Evolutionary conservation across 768 basidiomycete species (phyloP).

Genomic region (Gloeopeniophorella convolvens): DNA sequence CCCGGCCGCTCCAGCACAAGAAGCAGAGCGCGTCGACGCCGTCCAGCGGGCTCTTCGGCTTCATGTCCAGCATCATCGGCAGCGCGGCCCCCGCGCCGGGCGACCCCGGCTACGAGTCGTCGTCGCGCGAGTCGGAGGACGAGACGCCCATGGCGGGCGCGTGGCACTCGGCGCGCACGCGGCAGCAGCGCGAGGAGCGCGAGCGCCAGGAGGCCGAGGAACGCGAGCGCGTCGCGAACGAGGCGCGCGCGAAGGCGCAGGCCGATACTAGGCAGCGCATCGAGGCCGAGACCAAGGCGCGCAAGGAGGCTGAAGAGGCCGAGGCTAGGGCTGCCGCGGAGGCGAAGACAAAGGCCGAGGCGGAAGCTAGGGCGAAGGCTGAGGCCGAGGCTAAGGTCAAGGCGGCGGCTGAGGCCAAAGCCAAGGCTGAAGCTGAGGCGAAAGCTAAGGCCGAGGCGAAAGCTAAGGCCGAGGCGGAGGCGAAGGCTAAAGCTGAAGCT

Average conservation of each 20-base stretch:
- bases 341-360: neutral
- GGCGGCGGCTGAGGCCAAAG: no score
- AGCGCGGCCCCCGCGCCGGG: no score
- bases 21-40: conserved; percentile 9
- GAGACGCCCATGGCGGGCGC: conserved; percentile 11
- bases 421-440: neutral
- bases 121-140: conserved; percentile 14
- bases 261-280: conserved; percentile 1
- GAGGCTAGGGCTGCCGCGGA: neutral
- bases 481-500: neutral
- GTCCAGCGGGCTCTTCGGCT: neutral
- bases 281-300: conserved; percentile 10
- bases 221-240: conserved; percentile 2
- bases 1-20: conserved; percentile 2
- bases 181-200: conserved; percentile 10
- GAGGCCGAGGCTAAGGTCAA: neutral
- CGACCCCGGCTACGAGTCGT: conserved; percentile 16
- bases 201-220: conserved; percentile 13
- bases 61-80: neutral
- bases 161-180: conserved; percentile 10
- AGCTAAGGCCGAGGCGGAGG: neutral
- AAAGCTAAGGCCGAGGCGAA: neutral
- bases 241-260: conserved; percentile 4
- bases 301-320: neutral
- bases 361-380: neutral